These are phyloP conservation scores for Penicillium sp. DNA, from an alignment of 2,329 filamentous ascomycete species.

Conservation along the genomic window DNA sequence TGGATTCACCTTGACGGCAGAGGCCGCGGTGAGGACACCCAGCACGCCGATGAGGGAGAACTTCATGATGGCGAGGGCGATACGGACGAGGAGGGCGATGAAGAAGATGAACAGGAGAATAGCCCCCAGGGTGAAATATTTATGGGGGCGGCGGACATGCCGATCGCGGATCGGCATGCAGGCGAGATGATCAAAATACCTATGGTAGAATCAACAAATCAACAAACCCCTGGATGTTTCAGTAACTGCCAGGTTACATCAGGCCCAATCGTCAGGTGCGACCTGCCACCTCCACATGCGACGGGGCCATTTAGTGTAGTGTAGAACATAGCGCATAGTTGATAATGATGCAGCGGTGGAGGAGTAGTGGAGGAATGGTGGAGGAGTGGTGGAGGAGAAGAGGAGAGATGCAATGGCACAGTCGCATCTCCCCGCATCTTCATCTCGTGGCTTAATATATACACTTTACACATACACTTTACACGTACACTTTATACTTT, in stretches of 20 bases:
- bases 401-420: too few species aligned
- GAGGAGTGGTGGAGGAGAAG: too few species aligned
- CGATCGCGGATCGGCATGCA: conserved; percentile 21
- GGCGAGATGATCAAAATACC: background rate
- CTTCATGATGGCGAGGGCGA: conserved; percentile 28
- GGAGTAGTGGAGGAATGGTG: background rate
- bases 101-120: too few species aligned
- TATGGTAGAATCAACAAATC: too few species aligned
- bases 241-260: background rate
- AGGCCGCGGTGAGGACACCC: conserved; percentile 41
- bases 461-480: too few species aligned
- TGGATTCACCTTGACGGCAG: conserved; percentile 58
- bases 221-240: conserved; percentile 16
- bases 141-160: conserved; percentile 21
- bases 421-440: too few species aligned
- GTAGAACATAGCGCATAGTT: background rate
- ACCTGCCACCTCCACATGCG: conserved; percentile 16
- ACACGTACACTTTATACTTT: too few species aligned
- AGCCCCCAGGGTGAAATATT: conserved; percentile 17
- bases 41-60: conserved; percentile 31
- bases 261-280: conserved; percentile 8
- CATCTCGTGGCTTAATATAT: too few species aligned
- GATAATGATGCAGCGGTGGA: background rate
- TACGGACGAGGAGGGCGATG: background rate
- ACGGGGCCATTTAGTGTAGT: conserved; percentile 9